Conservation (phyloP, 2,329 filamentous ascomycete genomes). For the Aspergillus japonicus region DNA sequence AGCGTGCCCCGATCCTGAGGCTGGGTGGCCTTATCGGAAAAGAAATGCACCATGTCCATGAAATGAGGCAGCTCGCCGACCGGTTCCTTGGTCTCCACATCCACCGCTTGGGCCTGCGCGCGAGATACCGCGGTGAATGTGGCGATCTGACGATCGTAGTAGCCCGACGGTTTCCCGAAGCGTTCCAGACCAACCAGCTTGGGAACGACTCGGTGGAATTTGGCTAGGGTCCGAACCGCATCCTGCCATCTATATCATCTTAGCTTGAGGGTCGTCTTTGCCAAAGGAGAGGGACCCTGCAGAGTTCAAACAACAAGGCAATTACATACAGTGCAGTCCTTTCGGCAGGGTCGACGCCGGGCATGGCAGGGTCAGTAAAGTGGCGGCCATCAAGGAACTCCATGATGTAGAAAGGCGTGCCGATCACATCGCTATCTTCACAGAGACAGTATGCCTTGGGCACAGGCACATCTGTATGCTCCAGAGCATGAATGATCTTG, state of each 20-base stretch:
- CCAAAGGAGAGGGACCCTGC: neutral
- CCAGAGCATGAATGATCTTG: constrained; percentile 80
- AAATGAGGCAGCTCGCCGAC: constrained; percentile 86
- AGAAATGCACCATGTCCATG: constrained; percentile 75
- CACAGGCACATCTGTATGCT: constrained; percentile 77
- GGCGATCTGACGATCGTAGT: constrained; percentile 80
- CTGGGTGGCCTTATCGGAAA: constrained; percentile 66
- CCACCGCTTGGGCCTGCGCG: constrained; percentile 71
- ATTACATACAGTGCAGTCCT: constrained; percentile 65
- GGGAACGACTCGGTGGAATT: constrained; percentile 74
- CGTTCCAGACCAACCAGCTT: constrained; percentile 64
- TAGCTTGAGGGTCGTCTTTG: neutral
- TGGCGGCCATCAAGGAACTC: constrained; percentile 91
- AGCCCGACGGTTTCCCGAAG: constrained; percentile 73
- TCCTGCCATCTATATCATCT: constrained; percentile 66
- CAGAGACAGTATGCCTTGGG: constrained; percentile 82
- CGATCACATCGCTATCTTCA: constrained; percentile 75
- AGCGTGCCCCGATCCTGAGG: constrained; percentile 75
- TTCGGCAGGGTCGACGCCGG: constrained; percentile 66
- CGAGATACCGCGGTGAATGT: constrained; percentile 78
- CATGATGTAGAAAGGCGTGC: constrained; percentile 97
- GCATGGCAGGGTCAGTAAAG: constrained; percentile 83
- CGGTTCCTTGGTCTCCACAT: constrained; percentile 71
- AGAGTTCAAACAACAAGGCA: neutral
- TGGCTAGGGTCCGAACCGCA: constrained; percentile 78